Percentiles rank a stretch among this genome's conserved stretches.
Conservation (phyloP, 805 yeast species). For the Metschnikowia baotianmanensis region DNA sequence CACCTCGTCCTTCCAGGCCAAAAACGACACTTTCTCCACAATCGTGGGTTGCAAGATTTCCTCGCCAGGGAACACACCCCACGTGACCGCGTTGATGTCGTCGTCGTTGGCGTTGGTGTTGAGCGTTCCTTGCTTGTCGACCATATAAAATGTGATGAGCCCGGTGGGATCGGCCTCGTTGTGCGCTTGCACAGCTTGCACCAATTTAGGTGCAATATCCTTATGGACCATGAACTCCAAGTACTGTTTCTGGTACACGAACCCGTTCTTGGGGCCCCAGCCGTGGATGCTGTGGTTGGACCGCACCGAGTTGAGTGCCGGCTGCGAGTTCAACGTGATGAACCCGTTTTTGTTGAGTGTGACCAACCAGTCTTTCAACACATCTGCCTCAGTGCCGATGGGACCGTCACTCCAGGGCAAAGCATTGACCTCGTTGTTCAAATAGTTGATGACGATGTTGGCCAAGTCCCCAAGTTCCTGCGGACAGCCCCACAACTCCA, state of each 20-base stretch:
- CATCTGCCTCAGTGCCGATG: constrained; percentile 67
- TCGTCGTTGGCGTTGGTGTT: constrained; percentile 68
- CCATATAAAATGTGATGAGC: constrained; percentile 75
- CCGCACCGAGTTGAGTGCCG: constrained; percentile 76
- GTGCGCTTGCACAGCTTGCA: constrained; percentile 41
- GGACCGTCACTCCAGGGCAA: constrained; percentile 97
- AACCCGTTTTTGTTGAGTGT: constrained; percentile 65
- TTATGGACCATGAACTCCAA: constrained; percentile 80
- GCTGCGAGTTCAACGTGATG: constrained; percentile 89
- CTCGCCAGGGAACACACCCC: constrained; percentile 94
- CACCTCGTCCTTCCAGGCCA: constrained; percentile 98
- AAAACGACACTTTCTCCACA: constrained; percentile 85
- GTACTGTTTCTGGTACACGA: constrained; percentile 92
- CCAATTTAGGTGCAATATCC: constrained; percentile 33
- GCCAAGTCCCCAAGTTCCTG: constrained; percentile 56
- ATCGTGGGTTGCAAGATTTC: constrained; percentile 95
- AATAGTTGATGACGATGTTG: constrained; percentile 61
- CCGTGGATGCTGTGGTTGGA: constrained; percentile 76
- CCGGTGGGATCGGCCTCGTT: constrained; percentile 39
- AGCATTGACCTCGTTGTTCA: constrained; percentile 66
- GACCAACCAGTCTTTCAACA: constrained; percentile 58
- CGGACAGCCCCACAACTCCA: constrained; percentile 89
- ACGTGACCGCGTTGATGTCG: constrained; percentile 91
- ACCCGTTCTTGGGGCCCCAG: constrained; percentile 95
- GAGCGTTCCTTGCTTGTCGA: constrained; percentile 55